Conservation (phyloP, 768 basidiomycete species). For the Podaxis rugospora region DNA sequence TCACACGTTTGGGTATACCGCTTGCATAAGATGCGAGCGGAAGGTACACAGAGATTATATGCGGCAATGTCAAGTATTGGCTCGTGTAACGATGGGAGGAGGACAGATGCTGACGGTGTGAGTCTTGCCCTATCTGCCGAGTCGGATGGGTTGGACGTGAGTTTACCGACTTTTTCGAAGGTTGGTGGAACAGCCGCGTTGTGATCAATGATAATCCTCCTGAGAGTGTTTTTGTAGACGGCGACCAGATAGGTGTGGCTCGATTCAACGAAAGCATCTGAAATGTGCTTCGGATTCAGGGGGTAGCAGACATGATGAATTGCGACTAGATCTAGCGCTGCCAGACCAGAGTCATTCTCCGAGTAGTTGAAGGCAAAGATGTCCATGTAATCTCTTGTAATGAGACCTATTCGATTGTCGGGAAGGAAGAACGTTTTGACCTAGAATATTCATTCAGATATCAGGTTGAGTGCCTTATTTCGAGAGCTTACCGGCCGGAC, state of each 20-base stretch:
- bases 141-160: not conserved
- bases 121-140: not conserved
- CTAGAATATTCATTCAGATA: not conserved
- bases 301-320: not conserved
- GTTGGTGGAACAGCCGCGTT: not conserved
- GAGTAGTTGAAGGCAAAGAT: not conserved
- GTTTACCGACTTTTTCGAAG: not conserved
- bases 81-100: not conserved
- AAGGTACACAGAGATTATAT: too few relatives aligned
- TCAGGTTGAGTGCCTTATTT: not conserved
- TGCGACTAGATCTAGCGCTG: not conserved
- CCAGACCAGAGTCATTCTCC: too few relatives aligned
- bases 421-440: not conserved
- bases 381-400: not conserved
- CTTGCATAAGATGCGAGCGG: too few relatives aligned
- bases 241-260: not conserved
- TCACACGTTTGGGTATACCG: too few relatives aligned
- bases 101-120: not conserved
- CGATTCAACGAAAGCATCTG: not conserved
- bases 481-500: not conserved
- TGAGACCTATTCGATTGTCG: not conserved
- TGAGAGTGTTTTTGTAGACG: not conserved
- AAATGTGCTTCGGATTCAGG: not conserved
- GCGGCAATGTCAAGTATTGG: too few relatives aligned
- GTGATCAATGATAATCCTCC: not conserved